phyloP scores from a whole-genome alignment of 768 basidiomycete species.

The Agaricus sinodeliciosus region DNA sequence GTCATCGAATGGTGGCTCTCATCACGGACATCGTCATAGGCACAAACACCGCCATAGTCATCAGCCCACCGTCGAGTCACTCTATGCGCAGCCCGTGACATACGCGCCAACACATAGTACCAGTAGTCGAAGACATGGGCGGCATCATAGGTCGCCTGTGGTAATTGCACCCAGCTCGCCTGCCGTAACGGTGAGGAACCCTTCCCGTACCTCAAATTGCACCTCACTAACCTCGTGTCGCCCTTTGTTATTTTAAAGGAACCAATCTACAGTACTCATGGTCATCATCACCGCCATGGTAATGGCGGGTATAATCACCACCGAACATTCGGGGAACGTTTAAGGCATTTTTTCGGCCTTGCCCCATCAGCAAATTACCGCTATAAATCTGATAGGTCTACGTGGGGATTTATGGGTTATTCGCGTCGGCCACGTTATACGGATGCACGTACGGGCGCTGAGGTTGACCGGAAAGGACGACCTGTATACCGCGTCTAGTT shows the following conservation, averaged over 20 bases:
- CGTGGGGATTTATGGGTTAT: slow-evolving; percentile 53
- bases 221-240: not conserved
- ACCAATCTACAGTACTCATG: slow-evolving; percentile 14
- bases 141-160: slow-evolving; percentile 1
- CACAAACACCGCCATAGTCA: not conserved
- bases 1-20: not conserved
- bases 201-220: not conserved
- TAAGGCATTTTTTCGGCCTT: slow-evolving; percentile 50
- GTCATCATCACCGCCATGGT: slow-evolving; percentile 18
- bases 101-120: slow-evolving; percentile 4
- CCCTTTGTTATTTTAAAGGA: not conserved
- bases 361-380: slow-evolving; percentile 32
- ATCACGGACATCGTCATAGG: not conserved
- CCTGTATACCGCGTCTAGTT: slow-evolving; percentile 42
- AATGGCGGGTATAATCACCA: not conserved
- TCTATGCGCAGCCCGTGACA: slow-evolving; percentile 1
- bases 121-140: slow-evolving; percentile 3
- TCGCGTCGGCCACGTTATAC: slow-evolving; percentile 41
- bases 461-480: slow-evolving; percentile 52
- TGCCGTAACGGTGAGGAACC: not conserved
- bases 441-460: slow-evolving; percentile 41
- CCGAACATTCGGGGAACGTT: slow-evolving; percentile 31
- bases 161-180: slow-evolving; percentile 1
- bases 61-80: not conserved
- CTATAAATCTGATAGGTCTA: slow-evolving; percentile 35